Evolutionary conservation across 2,329 filamentous ascomycete species (phyloP), one percentile per base, ranked within the genome.

Genomic region (Talaromyces albobiverticillius): DNA sequence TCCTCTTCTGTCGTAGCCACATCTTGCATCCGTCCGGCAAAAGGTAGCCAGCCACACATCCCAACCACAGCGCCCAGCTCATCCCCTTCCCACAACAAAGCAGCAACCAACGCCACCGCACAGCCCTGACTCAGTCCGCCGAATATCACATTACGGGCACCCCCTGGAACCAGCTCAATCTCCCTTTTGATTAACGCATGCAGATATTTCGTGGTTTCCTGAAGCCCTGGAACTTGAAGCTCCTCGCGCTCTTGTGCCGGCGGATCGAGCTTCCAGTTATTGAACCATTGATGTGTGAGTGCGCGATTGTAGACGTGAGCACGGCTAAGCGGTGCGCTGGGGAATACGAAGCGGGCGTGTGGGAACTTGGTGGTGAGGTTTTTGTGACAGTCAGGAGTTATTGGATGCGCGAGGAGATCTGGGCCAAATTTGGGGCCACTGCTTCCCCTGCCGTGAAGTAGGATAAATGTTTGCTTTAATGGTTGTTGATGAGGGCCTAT

Each of bases 91-190:
- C 77, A 79, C 1, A 76, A 64, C 53, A 83, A 54, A 53, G 75
- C 58, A 10, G 73, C 67, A 20, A 71, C 61, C 55, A 83, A 55
- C 0, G 71, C 64, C 42, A 75, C 75, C 2, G 80, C 80, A 58
- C 78, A 80, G 0, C 81, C 81, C 58, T 83, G 80, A 50, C 81
- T 83, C 20, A 82, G 62, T 0, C 80, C 80, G 36, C 77, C 75
- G 0, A 83, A 57, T 1, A 80, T 63, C 0, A 82, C 63, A 41
- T 71, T 76, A 10, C 59, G 48, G 0, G 67, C 57, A 3, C 76
- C 73, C 0, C 67, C 57, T 2, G 76, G 73, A 0, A 81, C 53
- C 0, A 62, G n/a, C 1, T 48, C 60, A 1, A 72, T 66, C 56
- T 80, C 77, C 0, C 54, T 40, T 3, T 54, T 47, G 1, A 80